Conservation (phyloP, 805 yeast species). For the Clavispora vitiphila region DNA sequence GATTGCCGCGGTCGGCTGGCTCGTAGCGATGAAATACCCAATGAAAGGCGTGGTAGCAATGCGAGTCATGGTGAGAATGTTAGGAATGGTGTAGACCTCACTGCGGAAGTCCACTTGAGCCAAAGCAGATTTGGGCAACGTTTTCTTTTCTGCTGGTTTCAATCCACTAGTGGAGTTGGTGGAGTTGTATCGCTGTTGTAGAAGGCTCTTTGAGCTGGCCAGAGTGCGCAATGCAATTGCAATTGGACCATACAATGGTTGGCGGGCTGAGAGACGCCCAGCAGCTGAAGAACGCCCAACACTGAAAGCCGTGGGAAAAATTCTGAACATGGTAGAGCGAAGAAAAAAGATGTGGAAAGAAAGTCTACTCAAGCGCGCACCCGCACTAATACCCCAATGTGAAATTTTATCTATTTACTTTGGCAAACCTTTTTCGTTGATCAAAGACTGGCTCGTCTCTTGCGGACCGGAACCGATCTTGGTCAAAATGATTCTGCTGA, state of each 20-base stretch:
- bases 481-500: conserved; percentile 79
- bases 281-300: background rate
- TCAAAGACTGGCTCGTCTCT: conserved; percentile 49
- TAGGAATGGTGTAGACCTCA: conserved; percentile 77
- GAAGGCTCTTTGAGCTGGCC: background rate
- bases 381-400: background rate
- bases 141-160: background rate
- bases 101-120: conserved; percentile 1
- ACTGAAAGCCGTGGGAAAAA: background rate
- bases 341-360: background rate
- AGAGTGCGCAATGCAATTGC: background rate
- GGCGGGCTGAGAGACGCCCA: background rate
- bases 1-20: conserved; percentile 61
- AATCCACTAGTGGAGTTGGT: background rate
- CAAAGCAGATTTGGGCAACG: background rate
- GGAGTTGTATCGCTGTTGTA: background rate
- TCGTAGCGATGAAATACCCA: conserved; percentile 69
- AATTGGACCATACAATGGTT: background rate
- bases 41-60: conserved; percentile 79
- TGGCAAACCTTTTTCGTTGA: conserved; percentile 60
- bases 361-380: background rate
- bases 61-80: conserved; percentile 74
- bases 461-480: conserved; percentile 86
- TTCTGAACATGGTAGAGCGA: background rate
- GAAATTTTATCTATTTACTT: conserved; percentile 19